Evolutionary conservation across 202 grass and related monocot species (phyloP).

Genomic region (Schoenoplectus tabernaemontani): DNA sequence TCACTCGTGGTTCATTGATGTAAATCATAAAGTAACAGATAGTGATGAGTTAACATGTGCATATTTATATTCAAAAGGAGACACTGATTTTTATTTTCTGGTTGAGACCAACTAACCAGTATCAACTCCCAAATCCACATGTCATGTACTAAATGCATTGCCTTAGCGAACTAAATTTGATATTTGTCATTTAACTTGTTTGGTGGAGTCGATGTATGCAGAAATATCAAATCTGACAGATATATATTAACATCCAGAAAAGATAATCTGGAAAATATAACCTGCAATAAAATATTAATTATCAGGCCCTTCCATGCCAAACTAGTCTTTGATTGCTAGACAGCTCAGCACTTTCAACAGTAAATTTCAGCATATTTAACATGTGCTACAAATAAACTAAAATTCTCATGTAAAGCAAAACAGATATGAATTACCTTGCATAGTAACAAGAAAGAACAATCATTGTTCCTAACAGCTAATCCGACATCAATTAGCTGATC

Average conservation of each 20-base stretch:
- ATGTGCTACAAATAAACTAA: neutral
- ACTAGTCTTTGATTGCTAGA: neutral
- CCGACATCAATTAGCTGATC: conserved; percentile 31
- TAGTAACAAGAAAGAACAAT: conserved; percentile 25
- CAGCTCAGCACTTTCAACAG: neutral
- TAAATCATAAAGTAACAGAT: neutral
- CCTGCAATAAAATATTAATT: neutral
- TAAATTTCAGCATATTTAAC: neutral
- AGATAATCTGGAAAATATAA: neutral
- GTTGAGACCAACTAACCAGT: neutral
- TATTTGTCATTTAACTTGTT: neutral
- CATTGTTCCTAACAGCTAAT: neutral
- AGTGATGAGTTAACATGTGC: neutral
- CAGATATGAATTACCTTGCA: conserved; percentile 23
- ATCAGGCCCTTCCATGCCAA: too few species aligned
- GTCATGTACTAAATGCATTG: neutral
- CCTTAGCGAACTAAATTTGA: neutral
- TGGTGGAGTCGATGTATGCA: neutral
- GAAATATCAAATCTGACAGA: neutral
- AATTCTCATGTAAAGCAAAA: neutral
- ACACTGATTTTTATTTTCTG: neutral
- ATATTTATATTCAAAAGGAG: neutral
- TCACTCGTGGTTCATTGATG: neutral
- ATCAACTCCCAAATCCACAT: neutral
- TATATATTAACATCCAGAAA: neutral